Percentiles rank a stretch among this genome's conserved stretches.
Conservation (phyloP, 179 eudicot genomes). For the Silene coronaria region DNA sequence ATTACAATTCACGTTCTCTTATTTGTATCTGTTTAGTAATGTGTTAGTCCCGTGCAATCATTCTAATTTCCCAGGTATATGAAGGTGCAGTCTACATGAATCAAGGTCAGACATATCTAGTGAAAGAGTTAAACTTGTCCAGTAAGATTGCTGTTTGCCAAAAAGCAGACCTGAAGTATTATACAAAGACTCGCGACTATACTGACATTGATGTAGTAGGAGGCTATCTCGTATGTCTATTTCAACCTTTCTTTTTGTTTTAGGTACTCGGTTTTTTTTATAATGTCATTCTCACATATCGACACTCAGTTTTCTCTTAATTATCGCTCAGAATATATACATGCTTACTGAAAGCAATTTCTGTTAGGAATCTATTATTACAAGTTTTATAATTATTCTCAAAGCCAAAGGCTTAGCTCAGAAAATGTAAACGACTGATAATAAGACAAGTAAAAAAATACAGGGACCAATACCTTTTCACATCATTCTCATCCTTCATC, state of each 20-base stretch:
- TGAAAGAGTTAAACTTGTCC: conserved; percentile 57
- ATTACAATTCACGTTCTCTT: neutral
- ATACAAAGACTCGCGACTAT: conserved; percentile 88
- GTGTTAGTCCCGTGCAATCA: conserved; percentile 7
- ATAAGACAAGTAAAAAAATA: neutral
- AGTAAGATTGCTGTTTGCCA: conserved; percentile 77
- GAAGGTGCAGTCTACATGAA: conserved; percentile 96
- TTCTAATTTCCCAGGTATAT: conserved; percentile 56
- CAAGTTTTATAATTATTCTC: neutral
- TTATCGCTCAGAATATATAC: neutral
- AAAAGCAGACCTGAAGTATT: conserved; percentile 78
- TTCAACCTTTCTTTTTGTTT: neutral
- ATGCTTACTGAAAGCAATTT: neutral
- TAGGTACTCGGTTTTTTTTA: neutral
- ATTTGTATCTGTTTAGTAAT: neutral
- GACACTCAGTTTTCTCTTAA: neutral
- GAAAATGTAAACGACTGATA: neutral
- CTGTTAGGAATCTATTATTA: neutral
- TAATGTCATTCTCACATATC: neutral
- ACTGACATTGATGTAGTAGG: conserved; percentile 81
- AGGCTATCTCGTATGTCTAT: conserved; percentile 58
- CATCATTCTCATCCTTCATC: neutral
- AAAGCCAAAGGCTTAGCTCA: neutral
- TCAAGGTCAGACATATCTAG: conserved; percentile 86
- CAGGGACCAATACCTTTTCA: neutral